Base-by-base conservation (phyloP, 108 stramenopile species). In the Nitzschia putrida region DNA sequence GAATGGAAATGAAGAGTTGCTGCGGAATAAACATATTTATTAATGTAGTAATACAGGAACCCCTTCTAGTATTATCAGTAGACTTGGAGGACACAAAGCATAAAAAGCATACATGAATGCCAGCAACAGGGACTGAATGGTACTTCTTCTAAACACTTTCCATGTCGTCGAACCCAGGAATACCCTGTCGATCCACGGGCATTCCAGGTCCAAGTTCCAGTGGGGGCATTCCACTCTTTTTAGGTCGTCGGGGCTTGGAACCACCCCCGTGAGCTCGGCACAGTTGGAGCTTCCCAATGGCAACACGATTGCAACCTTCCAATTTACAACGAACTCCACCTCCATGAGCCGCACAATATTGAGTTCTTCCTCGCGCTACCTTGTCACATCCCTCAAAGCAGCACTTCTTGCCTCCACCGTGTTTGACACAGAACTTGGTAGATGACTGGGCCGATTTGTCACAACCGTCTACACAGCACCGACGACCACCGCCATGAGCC, bases 381-480 rank as follows among this genome's bases (percentile, higher is more conserved):
- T 93, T 93, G 49, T 86, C 82, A 57, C 95, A 95, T 16, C 88
- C 85, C 8, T 65, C 65, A 59, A 80, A 69, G 40, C 80, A 65
- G 63, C 95, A 96, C 66, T 92, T 94, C 73, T 94, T 94, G n/a
- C 98, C 98, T 24, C 98, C 98, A n/a, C 98, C 98, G 71, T 99
- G 98, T 53, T 94, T 94, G 40, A 97, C 96, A 69, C 98, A 99
- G 74, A 90, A 97, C 64, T 91, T 85, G 5, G 98, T 99, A 26
- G 92, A 90, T 16, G 91, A 93, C 70, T 97, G 96, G 20, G 98
- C 98, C 25, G 93, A 93, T 78, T 97, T 96, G 72, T 86, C 88
- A 58, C 93, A 96, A 24, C 91, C 95, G 16, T 79, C 80, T 10
- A 95, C 86, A 63, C 80, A 72, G 71, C 98, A 97, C 18, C 97